Base-by-base conservation (phyloP, 495 filamentous ascomycete genomes). In the Poronia punctata region DNA sequence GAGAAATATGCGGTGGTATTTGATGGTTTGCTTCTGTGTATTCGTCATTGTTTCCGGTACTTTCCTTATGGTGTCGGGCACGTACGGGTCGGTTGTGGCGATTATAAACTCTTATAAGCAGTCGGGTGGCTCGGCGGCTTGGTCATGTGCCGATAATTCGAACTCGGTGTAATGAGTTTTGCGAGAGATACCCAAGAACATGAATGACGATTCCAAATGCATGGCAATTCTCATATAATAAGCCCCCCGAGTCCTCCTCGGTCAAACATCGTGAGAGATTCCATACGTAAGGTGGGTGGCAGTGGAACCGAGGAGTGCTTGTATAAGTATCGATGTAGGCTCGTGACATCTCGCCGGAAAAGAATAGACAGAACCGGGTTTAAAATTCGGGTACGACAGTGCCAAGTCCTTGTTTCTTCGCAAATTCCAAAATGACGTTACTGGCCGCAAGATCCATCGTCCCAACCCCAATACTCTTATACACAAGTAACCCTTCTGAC, bases 401-500 rank as follows among this genome's bases (percentile, higher is more conserved):
- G 21, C 83, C 83, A 20, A 88, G 32, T 9, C 74, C 71, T 50
- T 73, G 75, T 53, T 76, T 70, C 43, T 75, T 69, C 22, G 83
- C 86, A 56, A 88, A 49, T 43, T 55, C 67, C 18, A 87, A 71
- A 47, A 90, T 49, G 51, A 83, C 81, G 22, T 65, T 71, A 9
- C 83, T 83, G 34, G 79, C 70, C 22, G 70, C 70, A 15, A 83
- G 57, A 59, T 83, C 79, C 76, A 83, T 80, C 49, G 82, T 45
- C 8, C 78, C 79, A 41, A 83, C 50, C 2, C 79, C 79, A 10
- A 83, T 80, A 52, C 68, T 72, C 62, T 83, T 83, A 41, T 79
- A 83, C 19, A 83, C 68, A 14, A 86, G 79, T 65, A 86, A 86
- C 5, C 84, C 85, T 27, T 62, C 70, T 46, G 75, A 62, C 57